Conservation (phyloP, 2,329 filamentous ascomycete species). For the Sporothrix mexicana region DNA sequence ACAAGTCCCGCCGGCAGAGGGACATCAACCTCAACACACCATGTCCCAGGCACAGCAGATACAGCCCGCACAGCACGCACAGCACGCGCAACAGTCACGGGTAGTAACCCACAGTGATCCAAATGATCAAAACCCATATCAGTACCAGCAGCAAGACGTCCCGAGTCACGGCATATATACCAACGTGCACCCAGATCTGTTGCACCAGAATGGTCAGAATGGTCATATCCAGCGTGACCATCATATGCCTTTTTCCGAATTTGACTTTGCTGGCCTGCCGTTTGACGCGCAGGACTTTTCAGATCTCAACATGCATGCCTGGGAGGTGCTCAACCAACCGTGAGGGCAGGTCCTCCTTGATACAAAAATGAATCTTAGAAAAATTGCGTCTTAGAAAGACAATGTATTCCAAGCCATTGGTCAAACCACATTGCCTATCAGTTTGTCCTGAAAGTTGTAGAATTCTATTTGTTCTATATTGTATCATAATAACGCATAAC, state of each 20-base stretch:
- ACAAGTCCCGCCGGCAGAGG: background rate
- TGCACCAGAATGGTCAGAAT: background rate
- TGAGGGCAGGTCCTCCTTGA: too few species aligned
- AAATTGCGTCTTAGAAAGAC: too few species aligned
- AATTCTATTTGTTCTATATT: background rate
- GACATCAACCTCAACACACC: too few species aligned
- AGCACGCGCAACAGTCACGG: background rate
- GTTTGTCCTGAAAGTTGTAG: background rate
- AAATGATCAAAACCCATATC: background rate
- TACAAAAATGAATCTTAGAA: too few species aligned
- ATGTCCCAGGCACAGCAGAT: too few species aligned
- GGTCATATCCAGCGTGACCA: background rate
- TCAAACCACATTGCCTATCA: too few species aligned
- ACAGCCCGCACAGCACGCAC: too few species aligned
- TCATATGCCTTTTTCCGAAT: background rate
- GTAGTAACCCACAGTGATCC: background rate
- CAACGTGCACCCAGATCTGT: background rate
- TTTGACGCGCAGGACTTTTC: background rate
- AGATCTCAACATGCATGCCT: background rate
- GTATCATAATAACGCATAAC: background rate
- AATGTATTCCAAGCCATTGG: too few species aligned
- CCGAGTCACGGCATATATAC: background rate
- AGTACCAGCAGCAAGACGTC: background rate
- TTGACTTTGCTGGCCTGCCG: background rate
- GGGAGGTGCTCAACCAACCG: conserved; percentile 1